Evolutionary conservation across 192 early-diverging fungal species (phyloP), one percentile per base, ranked within the genome.

Genomic region (Backusella liffmaniae): DNA sequence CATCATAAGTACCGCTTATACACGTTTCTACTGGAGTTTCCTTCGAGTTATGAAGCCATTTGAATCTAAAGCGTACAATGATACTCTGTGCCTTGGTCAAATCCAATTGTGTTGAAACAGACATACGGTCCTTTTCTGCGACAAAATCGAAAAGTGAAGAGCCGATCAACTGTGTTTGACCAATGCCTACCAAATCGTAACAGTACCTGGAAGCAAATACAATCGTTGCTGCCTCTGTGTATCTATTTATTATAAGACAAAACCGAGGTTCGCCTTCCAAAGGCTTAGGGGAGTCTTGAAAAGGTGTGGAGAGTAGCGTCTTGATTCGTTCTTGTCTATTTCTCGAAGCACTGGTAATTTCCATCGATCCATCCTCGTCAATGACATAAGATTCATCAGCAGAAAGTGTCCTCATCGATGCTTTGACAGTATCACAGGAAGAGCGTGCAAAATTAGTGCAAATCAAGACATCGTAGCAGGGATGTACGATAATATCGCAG

Each of bases 381-480:
- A 73, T 65, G 0, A 41, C 12, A 39, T 30, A 65, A 36, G 49
- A 56, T 5, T 62, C 51, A 29, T 73, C 72, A 39, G 53, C 72
- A 35, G 72, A 66, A 39, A 9, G 44, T 15, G 53, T 23, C 29
- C 72, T 59, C 34, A 65, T 42, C 15, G 35, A 62, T 1, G 21
- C 53, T 21, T 41, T 51, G n/a, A 73, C 34, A 23, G 51, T 37
- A n/a, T 73, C 67, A 41, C 21, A 9, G 2, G 67, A 41, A 7
- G 7, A 2, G 0, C 34, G n/a, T 39, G 7, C 18, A 69, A 69
- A 69, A 29, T 41, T 65, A 26, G 72, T 73, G 15, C 21, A 62
- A 6, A 79, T 46, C 21, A 83, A 9, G 23, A 65, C 35, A 15
- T 83, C 82, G n/a, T 46, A 77, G 39, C 75, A 78, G 37, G 70